A percentile compares a stretch with the other conserved stretches of the same genome.
phyloP scores from a whole-genome alignment of 345 rosid species.

The Cardamine chenopodiifolia region DNA sequence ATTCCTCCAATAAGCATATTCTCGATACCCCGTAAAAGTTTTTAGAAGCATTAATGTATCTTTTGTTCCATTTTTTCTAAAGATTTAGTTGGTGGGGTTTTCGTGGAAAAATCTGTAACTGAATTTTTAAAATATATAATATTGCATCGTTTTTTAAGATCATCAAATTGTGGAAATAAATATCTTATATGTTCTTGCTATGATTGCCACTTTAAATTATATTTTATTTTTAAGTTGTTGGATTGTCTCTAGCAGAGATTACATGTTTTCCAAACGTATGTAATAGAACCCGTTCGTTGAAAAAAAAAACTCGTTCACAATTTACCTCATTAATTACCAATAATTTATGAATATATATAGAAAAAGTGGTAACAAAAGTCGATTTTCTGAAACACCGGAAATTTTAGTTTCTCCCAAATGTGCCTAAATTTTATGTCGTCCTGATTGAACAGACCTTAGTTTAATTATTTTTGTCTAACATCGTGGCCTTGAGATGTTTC shows the following conservation, averaged over 20 bases:
- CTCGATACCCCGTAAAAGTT: not conserved
- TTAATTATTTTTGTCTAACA: not conserved
- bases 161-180: not conserved
- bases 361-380: not conserved
- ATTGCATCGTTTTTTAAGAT: not conserved
- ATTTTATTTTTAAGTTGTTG: constrained; percentile 3
- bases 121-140: not conserved
- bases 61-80: not conserved
- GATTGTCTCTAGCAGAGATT: constrained; percentile 7
- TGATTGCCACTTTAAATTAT: not conserved
- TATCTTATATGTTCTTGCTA: not conserved
- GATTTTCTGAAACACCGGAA: no score
- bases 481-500: no score
- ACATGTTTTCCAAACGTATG: not conserved
- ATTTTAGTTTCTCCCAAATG: not conserved
- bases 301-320: not conserved
- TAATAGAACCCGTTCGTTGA: not conserved
- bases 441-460: not conserved
- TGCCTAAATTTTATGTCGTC: not conserved
- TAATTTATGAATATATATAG: not conserved
- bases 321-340: not conserved
- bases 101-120: not conserved
- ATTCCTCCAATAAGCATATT: not conserved
- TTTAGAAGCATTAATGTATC: not conserved
- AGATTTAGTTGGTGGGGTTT: constrained; percentile 28